Evolutionary conservation across 306 rosid genomes (phyloP), one percentile per base, ranked within the genome.

Genomic region (Boehmeria nivea): DNA sequence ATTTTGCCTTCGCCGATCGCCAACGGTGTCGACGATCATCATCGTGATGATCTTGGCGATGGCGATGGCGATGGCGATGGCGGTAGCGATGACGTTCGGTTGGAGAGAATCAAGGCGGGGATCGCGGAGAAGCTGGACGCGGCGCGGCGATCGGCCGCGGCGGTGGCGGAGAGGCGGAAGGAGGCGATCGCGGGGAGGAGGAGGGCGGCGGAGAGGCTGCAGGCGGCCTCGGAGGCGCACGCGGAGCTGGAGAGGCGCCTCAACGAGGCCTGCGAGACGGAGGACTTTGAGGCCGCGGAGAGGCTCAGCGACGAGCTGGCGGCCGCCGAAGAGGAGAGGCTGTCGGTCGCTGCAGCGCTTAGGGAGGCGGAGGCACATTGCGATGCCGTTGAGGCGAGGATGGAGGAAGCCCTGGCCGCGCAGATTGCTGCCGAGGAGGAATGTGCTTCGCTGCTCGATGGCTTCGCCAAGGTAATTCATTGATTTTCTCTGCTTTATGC

Each of bases 241-340:
- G 45, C 59, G 34, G 61, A 77, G 24, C 85, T 87, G 25, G 95
- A 87, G 61, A 79, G 46, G 69, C 81, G 79, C 59, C 79, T 87
- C 71, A 82, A 87, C 74, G 83, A 76, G 71, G 94, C 89, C 24
- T 74, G 84, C 44, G 93, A 83, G 66, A 87, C 89, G 12, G 95
- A 87, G 65, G 94, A 87, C 60, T 87, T 87, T 39, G 94, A 87
- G 61, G 74, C 60, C 6, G 95, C 95, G 0, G 85, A 87, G 45
- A 69, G 73, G 73, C 75, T 87, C 44, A 87, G 89, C 59, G 72
- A 87, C 58, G 48, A 44, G 43, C 76, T 87, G 19, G 88, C 81
- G 33, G 77, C 80, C 52, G 83, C 81, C 23, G 87, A 87, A 50
- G 68, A 56, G 46, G 79, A 81, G 40, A 83, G 62, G 62, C 83